Base-by-base conservation (phyloP, 1,284 basidiomycete genomes). In the Pseudozyma hubeiensis region DNA sequence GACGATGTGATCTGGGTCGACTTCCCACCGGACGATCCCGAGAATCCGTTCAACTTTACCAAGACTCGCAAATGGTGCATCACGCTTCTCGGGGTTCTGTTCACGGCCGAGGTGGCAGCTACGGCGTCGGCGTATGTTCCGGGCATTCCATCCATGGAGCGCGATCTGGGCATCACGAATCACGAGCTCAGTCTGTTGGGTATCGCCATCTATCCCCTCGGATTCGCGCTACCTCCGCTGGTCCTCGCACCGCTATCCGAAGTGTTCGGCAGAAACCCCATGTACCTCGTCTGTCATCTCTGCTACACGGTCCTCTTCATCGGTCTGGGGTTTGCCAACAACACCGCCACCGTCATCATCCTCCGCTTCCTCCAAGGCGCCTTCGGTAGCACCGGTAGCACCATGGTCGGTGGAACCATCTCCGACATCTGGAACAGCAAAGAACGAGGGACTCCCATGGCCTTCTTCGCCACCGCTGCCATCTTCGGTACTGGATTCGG, bases 361-460 rank as follows among this genome's bases (percentile, higher is more conserved):
- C 88, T 88, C 0, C 88, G 92, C 2, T 89, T 92, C 65, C 79
- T 93, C 2, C 88, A 89, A 49, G 92, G 92, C 1, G 88, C 87
- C 0, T 89, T 90, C 64, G 91, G 90, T 0, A 82, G 79, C 1
- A 85, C 89, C 0, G 90, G 90, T 3, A 86, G 90, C 0, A 91
- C 91, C 0, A 89, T 93, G 71, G 92, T 92, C 3, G 91, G 91
- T 14, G 91, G 91, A 1, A 91, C 90, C 0, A 88, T 93, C 37
- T 89, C 90, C 5, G 79, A 81, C 45, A 70, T 81, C 30, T 81
- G 63, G 61, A 35, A 11, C 13, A 65, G 71, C 17, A 50, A 51
- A 3, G 75, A 80, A 30, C 37, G 91, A 6, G 90, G 91, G 0
- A 73, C 90, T 3, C 91, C 91, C 0, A 92, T 92, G 91, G 64